These are phyloP conservation scores for Amyloporia xantha DNA, from an alignment of 768 basidiomycete species.

Conservation along the genomic window DNA sequence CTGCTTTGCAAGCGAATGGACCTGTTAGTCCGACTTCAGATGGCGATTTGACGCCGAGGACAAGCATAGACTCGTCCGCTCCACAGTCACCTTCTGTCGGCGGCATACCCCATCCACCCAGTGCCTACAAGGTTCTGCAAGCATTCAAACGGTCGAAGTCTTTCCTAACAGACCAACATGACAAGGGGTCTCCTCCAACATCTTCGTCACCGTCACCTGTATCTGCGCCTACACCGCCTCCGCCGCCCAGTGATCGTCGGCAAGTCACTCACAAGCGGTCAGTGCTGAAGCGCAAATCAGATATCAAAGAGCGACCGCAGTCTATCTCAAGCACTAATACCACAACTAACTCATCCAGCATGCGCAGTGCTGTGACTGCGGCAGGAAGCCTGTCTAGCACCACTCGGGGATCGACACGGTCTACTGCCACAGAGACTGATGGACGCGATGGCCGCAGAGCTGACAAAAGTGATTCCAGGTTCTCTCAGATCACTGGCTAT, in stretches of 20 bases:
- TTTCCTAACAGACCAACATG: conserved; percentile 31
- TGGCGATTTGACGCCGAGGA: conserved; percentile 34
- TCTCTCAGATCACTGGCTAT: conserved; percentile 29
- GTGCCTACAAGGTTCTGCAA: conserved; percentile 57
- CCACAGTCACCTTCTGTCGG: conserved; percentile 31
- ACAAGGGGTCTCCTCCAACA: conserved; percentile 8
- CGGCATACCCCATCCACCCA: conserved; percentile 49
- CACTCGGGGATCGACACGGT: conserved; percentile 28
- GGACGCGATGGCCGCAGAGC: conserved; percentile 11
- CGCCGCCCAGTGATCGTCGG: conserved; percentile 2
- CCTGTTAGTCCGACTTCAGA: conserved; percentile 50
- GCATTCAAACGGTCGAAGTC: conserved; percentile 61
- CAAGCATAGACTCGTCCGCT: conserved; percentile 38
- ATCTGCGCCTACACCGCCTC: conserved; percentile 25
- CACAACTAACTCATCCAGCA: conserved; percentile 42
- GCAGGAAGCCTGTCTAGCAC: conserved; percentile 37
- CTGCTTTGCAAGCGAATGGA: conserved; percentile 24
- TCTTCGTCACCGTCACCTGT: conserved; percentile 34
- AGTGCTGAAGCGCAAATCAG: conserved; percentile 31
- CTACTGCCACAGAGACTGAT: conserved; percentile 25
- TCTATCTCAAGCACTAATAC: conserved; percentile 60
- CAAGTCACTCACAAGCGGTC: conserved; percentile 27
- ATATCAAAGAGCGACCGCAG: conserved; percentile 40
- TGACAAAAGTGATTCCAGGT: conserved; percentile 24
- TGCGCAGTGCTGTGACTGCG: conserved; percentile 51